Base-by-base conservation (phyloP, 2,329 filamentous ascomycete species). In the Fusarium sarcochroum region DNA sequence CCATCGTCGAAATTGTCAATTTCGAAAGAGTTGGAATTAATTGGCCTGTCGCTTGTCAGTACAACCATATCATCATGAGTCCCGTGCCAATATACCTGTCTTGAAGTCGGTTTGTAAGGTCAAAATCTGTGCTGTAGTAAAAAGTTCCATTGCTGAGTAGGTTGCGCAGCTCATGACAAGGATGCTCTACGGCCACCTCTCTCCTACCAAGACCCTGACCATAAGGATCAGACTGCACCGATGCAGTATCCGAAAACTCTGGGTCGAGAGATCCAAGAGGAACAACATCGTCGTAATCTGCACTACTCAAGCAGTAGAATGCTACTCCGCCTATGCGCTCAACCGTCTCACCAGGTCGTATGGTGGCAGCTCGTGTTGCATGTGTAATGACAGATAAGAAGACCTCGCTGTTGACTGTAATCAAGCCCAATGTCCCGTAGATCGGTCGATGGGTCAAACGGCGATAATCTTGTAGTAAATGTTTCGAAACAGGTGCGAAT, bases 71-170 rank as follows among this genome's bases (percentile, higher is more conserved):
- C 6, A 14, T 21, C n/a, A 25, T 40, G 21, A 10, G 54, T 27
- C 37, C 30, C 10, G 11, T 37, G 23, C 21, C 30, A 48, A 62
- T 76, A 56, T 70, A 93, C 87, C 95, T 90, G 76, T 98, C 92
- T 79, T 99, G 96, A 66, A 98, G 82, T 71, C 96, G 88, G 79
- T 97, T 94, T 5, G 96, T 99, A 48, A 99, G 84, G 77, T 99
- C 95, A 78, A 99, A 99, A 79, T 98, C 94, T n/a, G 93, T 93
- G 77, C 94, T 98, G 82, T 98, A 99, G 79, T 98, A 99, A 77
- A 99, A 99, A 30, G 92, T 97, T 25, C 95, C 94, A 78, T 97
- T 94, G 76, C 93, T 91, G 57, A 99, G 84, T 37, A 99, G 87
- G 84, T 97, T 98, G 79, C 95, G 94, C 62, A 99, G 80, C 45